Evolutionary conservation across 139 green algal genomes (phyloP).

Genomic region (Coelastrella sp.): DNA sequence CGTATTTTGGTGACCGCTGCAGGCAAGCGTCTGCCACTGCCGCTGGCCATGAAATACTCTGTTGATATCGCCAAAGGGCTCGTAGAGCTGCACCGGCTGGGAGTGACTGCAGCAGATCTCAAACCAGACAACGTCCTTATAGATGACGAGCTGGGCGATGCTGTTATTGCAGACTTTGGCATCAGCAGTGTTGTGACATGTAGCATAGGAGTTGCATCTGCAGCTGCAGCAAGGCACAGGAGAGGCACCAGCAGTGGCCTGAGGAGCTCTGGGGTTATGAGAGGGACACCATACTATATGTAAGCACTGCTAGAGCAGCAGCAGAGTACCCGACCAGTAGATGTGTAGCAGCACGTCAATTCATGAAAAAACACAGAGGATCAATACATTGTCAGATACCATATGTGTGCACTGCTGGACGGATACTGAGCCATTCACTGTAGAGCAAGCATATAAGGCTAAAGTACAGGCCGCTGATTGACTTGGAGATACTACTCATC

Average conservation of each 20-base stretch:
- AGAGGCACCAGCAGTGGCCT: neutral
- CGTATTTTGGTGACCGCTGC: neutral
- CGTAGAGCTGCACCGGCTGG: constrained; percentile 49
- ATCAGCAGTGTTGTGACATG: constrained; percentile 49
- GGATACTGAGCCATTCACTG: neutral
- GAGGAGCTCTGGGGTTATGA: constrained; percentile 13
- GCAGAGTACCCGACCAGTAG: too few relatives aligned
- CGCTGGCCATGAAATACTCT: constrained; percentile 29
- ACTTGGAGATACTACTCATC: too few relatives aligned
- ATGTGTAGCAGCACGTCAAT: too few relatives aligned
- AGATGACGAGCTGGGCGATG: constrained; percentile 45
- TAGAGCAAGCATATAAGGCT: too few relatives aligned
- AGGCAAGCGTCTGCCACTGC: constrained; percentile 40
- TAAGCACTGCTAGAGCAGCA: neutral
- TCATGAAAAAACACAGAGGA: too few relatives aligned
- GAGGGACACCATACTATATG: constrained; percentile 51
- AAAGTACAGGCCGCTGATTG: too few relatives aligned
- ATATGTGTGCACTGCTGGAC: neutral
- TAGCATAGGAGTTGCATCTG: neutral
- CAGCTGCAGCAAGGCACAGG: neutral
- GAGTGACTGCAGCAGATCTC: constrained; percentile 44
- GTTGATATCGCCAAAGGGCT: constrained; percentile 48
- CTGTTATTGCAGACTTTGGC: constrained; percentile 53
- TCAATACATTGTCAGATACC: too few relatives aligned
- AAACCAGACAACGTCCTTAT: constrained; percentile 58